Evolutionary conservation across 805 yeast species (phyloP).

Genomic region (Kodamaea lidongshanica): DNA sequence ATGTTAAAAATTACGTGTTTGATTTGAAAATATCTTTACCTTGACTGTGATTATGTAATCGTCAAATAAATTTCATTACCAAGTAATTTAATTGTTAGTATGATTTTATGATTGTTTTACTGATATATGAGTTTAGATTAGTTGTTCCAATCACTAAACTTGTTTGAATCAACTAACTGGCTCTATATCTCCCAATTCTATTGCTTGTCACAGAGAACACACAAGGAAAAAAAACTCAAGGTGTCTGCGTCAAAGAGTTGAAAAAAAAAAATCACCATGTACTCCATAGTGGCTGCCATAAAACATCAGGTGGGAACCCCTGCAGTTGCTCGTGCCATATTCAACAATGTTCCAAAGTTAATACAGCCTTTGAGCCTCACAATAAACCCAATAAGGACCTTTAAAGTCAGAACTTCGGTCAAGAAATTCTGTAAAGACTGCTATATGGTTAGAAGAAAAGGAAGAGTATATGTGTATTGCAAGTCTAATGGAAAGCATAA

Average conservation of each 20-base stretch:
- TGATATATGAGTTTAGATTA: too few relatives aligned
- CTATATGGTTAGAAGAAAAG: conserved; percentile 86
- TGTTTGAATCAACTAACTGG: conserved; percentile 1
- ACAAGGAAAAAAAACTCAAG: background rate
- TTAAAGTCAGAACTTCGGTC: conserved; percentile 88
- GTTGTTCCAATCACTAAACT: conserved; percentile 1
- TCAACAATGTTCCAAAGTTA: conserved; percentile 12
- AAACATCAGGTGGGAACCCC: conserved; percentile 14
- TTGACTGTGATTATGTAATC: background rate
- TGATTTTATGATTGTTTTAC: too few relatives aligned
- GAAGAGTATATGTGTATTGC: conserved; percentile 88
- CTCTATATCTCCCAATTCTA: conserved; percentile 2
- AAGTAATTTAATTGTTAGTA: too few relatives aligned
- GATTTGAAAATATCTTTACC: conserved; percentile 7
- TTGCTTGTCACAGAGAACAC: background rate
- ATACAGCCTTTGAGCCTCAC: conserved; percentile 7
- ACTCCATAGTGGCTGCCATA: conserved; percentile 13
- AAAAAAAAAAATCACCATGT: conserved; percentile 12
- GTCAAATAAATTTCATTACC: too few relatives aligned
- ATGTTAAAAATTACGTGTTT: conserved; percentile 12
- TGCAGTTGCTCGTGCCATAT: conserved; percentile 9
- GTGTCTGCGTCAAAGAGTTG: background rate
- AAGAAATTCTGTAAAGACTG: conserved; percentile 92
- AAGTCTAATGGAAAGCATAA: conserved; percentile 90
- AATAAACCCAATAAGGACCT: conserved; percentile 21